Conservation (phyloP, 306 rosid species). For the Crotalaria pallida region DNA sequence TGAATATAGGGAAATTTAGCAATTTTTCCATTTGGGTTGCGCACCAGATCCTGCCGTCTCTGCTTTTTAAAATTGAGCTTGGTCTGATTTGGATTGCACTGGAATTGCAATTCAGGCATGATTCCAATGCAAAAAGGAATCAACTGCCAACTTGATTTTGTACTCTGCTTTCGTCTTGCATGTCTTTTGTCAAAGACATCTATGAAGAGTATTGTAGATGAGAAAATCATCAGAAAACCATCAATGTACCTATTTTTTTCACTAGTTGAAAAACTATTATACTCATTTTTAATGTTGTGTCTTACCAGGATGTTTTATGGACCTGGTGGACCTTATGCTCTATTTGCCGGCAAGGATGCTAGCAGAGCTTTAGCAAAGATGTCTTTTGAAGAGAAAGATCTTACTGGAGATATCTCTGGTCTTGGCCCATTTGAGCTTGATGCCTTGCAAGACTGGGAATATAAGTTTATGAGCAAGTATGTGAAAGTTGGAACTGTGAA, state of each 20-base stretch:
- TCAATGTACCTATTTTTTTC: background rate
- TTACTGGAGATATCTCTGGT: conserved; percentile 72
- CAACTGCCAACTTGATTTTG: background rate
- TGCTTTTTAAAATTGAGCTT: background rate
- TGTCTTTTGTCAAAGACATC: background rate
- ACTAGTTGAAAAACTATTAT: background rate
- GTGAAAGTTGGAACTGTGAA: conserved; percentile 68
- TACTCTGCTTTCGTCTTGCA: background rate
- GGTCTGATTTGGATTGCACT: background rate
- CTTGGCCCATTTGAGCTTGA: conserved; percentile 72
- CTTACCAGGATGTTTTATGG: conserved; percentile 82
- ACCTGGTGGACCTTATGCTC: conserved; percentile 86
- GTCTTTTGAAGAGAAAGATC: conserved; percentile 86
- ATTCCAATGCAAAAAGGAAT: background rate
- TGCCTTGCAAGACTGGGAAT: conserved; percentile 93
- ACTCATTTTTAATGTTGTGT: background rate
- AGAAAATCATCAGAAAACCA: background rate
- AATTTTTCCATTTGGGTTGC: background rate
- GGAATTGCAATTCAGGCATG: background rate
- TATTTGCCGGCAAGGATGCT: conserved; percentile 90
- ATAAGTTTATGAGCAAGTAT: conserved; percentile 86
- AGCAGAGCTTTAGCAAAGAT: conserved; percentile 94
- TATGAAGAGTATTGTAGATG: background rate
- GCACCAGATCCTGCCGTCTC: background rate
- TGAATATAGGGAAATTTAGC: background rate